Evolutionary conservation across 208 protist genomes (phyloP), one percentile per base, ranked within the genome.

Genomic region (Leishmania turanica): DNA sequence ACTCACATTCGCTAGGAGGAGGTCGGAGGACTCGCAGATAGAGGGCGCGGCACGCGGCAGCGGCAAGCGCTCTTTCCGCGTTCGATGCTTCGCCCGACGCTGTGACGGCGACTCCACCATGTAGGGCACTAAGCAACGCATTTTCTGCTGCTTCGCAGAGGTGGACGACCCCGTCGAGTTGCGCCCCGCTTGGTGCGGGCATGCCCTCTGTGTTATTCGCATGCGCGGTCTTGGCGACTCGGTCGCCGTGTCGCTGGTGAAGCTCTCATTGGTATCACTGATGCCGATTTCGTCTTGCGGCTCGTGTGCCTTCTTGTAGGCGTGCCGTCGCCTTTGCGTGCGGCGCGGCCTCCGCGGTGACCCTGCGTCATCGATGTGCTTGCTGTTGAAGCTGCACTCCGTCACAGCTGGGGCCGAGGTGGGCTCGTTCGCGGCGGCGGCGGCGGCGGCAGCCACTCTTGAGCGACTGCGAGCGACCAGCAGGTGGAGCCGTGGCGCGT

Each of bases 401-500:
- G 47, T 2, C n/a, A 47, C 0, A 37, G 49, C n/a, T 45, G 51
- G 2, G 31, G 60, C 27, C 6, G 47, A 58, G 34, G 31, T 13
- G 71, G 49, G 71, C 47, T 58, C 51, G 21, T n/a, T 76, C 31
- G 71, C 11, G 11, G 71, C 19, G 31, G 71, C 40, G 31, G 71
- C 40, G 40, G 40, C 69, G 34, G 34, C 0, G 13, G 11, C 66
- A 71, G 19, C 19, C 24, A 9, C 66, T 0, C 45, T 54, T 15
- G 80, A 81, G 27, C 60, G 66, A 40, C 66, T 77, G 45, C 53
- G 42, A 37, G 75, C 60, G 17, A 66, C 78, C 37, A 51, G 80
- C 1, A 34, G 86, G 70, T 78, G 79, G n/a, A 78, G 68, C 19
- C 91, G 90, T 19, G 91, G 89, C 1, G 87, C 92, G 69, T 97